A percentile compares a stretch with the other conserved stretches of the same genome.
phyloP scores from a whole-genome alignment of 805 yeast genomes.

The Kodamaea neixiangensis region DNA sequence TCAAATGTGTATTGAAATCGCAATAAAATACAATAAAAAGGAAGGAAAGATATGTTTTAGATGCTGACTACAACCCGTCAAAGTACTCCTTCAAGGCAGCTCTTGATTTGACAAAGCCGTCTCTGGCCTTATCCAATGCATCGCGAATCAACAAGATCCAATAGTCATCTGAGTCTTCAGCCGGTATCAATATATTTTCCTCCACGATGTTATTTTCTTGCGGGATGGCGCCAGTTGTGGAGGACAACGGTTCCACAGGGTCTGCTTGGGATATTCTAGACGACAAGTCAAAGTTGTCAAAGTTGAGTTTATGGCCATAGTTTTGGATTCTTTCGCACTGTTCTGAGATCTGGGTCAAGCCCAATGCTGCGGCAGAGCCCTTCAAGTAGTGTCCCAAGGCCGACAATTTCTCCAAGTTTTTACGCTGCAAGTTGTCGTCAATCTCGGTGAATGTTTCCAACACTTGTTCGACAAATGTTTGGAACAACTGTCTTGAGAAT shows the following conservation, averaged over 20 bases:
- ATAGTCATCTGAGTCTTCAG: constrained; percentile 27
- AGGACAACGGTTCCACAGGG: constrained; percentile 19
- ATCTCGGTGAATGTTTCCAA: constrained; percentile 74
- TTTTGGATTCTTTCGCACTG: constrained; percentile 95
- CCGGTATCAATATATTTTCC: constrained; percentile 18
- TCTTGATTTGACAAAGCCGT: constrained; percentile 52
- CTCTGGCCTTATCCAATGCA: constrained; percentile 54
- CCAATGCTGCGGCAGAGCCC: constrained; percentile 94
- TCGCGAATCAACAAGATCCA: constrained; percentile 50
- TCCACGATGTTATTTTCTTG: constrained; percentile 17
- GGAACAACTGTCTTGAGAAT: constrained; percentile 74
- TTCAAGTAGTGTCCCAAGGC: constrained; percentile 88
- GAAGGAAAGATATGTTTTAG: neutral
- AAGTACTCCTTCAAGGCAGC: constrained; percentile 54
- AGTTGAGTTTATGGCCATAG: constrained; percentile 61
- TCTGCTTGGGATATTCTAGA: constrained; percentile 21
- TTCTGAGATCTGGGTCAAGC: constrained; percentile 75
- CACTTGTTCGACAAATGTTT: constrained; percentile 89
- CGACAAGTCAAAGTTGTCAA: constrained; percentile 33
- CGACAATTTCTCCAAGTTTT: constrained; percentile 60
- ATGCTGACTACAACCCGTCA: constrained; percentile 22
- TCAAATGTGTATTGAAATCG: neutral
- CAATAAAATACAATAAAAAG: neutral
- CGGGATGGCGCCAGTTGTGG: constrained; percentile 15
- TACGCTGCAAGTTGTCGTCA: constrained; percentile 51